Evolutionary conservation across 2,329 filamentous ascomycete genomes (phyloP), one percentile per base, ranked within the genome.

Genomic region (Colletotrichum orbiculare): DNA sequence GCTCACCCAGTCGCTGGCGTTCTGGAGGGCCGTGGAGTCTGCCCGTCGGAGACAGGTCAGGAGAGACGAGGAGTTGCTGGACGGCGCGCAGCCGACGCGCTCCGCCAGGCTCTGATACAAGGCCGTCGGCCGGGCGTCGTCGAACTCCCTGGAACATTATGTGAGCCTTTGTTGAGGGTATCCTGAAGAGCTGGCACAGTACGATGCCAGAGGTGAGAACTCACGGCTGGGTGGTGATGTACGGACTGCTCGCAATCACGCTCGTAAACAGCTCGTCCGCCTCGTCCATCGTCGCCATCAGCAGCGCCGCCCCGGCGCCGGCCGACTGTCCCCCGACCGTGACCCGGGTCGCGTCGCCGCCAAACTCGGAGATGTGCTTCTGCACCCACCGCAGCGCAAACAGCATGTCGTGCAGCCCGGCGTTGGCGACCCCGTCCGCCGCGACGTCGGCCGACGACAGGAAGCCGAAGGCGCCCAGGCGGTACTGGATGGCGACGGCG

Each of bases 281-380:
- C 11, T 39, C 39, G 12, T 52, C 35, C 42, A 17, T 60, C 0
- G 55, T 42, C 13, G 55, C 60, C 13, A 64, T 41, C 10, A 53
- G 11, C 9, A 64, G 8, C 1, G 15, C 13, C 15, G 54, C 60
- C 15, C 55, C 60, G 15, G 57, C 62, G 1, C 62, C 62, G 12
- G 57, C 43, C 6, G 56, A 60, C 10, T 65, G 56, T 6, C 62
- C 62, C 8, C 45, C 58, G 8, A 65, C 46, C 1, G 62, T 65
- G 8, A 65, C 57, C 13, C 33, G 46, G 2, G 17, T 37, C 13
- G 62, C 39, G 2, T 70, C 63, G n/a, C 68, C 68, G 3, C 68
- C 68, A 42, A 70, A 70, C 17, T 65, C 59, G 37, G 41, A 11
- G 49, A 70, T 69, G 10, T 70, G 49, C 43, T 56, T 53, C 25